A percentile compares a stretch with the other conserved stretches of the same genome.
phyloP scores from a whole-genome alignment of 306 rosid species.

The Cajanus cajan region DNA sequence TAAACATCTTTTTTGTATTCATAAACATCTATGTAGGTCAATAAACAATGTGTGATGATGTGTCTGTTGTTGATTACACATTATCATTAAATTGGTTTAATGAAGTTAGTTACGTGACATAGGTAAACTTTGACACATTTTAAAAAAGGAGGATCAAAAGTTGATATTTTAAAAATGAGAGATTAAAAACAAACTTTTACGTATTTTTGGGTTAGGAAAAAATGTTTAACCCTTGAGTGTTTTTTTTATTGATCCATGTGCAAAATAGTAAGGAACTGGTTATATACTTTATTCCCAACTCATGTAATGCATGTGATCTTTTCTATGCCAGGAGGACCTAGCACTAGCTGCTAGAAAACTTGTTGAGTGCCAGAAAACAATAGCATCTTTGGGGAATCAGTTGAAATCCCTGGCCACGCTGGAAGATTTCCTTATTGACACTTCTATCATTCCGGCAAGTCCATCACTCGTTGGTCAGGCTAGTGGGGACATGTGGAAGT shows the following conservation, averaged over 20 bases:
- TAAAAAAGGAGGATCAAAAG: too few species aligned
- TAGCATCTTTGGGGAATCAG: constrained; percentile 90
- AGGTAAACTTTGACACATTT: too few species aligned
- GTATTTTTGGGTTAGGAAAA: too few species aligned
- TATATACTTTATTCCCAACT: not conserved
- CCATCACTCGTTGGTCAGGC: constrained; percentile 41
- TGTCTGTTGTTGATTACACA: too few species aligned
- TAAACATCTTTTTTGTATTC: too few species aligned
- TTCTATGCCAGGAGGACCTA: constrained; percentile 70
- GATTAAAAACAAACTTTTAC: too few species aligned
- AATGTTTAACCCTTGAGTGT: too few species aligned
- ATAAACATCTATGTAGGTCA: too few species aligned
- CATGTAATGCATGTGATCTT: constrained; percentile 23
- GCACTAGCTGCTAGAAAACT: constrained; percentile 89
- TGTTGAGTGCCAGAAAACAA: constrained; percentile 91
- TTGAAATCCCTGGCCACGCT: constrained; percentile 79
- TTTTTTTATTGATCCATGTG: constrained; percentile 7
- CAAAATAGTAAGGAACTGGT: not conserved
- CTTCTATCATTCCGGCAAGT: constrained; percentile 52
- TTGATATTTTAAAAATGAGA: too few species aligned
- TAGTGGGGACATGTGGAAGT: constrained; percentile 55
- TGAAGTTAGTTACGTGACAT: too few species aligned
- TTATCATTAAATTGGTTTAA: too few species aligned
- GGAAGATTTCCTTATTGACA: constrained; percentile 85
- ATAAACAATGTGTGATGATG: too few species aligned